Percentiles rank a stretch among this genome's conserved stretches.
phyloP scores from a whole-genome alignment of 441 rosid species.

The Adansonia gregorii region DNA sequence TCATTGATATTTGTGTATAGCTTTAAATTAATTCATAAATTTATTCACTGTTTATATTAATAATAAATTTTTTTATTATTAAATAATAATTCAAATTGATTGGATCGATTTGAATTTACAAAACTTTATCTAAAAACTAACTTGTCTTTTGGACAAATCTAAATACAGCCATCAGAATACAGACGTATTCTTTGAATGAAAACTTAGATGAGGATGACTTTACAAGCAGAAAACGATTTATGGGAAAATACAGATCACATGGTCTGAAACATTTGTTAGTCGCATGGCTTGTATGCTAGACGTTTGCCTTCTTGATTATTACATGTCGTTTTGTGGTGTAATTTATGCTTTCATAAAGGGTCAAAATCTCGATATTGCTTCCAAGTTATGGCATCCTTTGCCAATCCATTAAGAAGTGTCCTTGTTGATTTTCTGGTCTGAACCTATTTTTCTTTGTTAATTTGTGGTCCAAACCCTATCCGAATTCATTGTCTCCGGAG shows the following conservation, averaged over 20 bases:
- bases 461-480: background rate
- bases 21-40: too few relatives aligned
- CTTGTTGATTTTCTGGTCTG: background rate
- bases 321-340: background rate
- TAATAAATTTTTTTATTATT: too few relatives aligned
- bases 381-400: background rate
- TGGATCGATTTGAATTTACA: too few relatives aligned
- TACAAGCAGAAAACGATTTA: background rate
- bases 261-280: background rate
- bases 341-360: background rate
- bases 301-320: background rate
- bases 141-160: too few relatives aligned
- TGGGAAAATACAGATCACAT: background rate
- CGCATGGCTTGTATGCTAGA: too few relatives aligned
- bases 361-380: background rate
- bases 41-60: too few relatives aligned
- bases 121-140: too few relatives aligned
- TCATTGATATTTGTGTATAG: background rate
- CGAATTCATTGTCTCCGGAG: background rate
- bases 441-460: background rate
- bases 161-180: background rate
- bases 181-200: background rate
- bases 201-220: background rate
- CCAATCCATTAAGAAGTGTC: background rate
- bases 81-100: too few relatives aligned